Percentiles rank a stretch among this genome's conserved stretches.
These are phyloP conservation scores for Pleodorina starrii DNA, from an alignment of 139 green algal species.

Conservation along the genomic window DNA sequence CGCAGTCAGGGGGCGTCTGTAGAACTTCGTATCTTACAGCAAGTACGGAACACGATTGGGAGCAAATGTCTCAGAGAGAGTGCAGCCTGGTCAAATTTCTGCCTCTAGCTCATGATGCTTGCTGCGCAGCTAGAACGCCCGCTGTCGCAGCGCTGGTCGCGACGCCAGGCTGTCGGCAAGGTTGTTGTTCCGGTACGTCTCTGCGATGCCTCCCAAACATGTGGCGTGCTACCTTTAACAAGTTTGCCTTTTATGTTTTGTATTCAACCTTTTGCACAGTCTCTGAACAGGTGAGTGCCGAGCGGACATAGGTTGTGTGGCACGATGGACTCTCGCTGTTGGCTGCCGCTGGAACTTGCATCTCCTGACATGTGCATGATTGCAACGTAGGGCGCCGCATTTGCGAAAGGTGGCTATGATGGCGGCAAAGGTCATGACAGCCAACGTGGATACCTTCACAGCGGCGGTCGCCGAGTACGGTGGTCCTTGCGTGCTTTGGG, in stretches of 20 bases:
- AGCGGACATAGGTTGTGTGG: not conserved
- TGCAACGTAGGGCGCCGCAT: not conserved
- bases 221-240: not conserved
- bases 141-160: not conserved
- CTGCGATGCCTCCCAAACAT: not conserved
- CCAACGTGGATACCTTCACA: conserved; percentile 9
- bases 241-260: not conserved
- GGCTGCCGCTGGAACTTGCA: no score
- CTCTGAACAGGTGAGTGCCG: not conserved
- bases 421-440: not conserved
- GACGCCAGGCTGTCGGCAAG: not conserved
- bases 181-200: not conserved
- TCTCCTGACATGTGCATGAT: no score
- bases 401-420: not conserved
- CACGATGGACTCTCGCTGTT: not conserved
- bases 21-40: no score
- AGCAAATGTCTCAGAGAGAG: no score
- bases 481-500: not conserved
- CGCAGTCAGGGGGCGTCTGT: no score
- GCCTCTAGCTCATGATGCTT: not conserved
- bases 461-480: not conserved
- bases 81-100: no score
- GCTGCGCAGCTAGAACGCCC: not conserved
- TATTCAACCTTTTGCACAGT: not conserved
- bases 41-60: no score